Base-by-base conservation (phyloP, 2,329 filamentous ascomycete genomes). In the Botrytis pseudocinerea region DNA sequence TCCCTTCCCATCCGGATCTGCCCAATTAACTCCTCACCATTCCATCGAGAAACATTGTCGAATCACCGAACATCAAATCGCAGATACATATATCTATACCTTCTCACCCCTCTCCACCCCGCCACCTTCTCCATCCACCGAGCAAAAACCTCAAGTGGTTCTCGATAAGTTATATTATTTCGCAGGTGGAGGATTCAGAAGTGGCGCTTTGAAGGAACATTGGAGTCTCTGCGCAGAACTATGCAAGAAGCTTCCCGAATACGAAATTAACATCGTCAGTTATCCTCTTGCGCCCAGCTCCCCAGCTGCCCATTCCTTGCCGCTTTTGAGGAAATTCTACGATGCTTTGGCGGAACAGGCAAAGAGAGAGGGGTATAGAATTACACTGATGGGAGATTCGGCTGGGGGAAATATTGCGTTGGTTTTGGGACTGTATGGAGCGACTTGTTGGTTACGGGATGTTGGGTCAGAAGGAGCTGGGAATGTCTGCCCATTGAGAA, bases 401-500 rank as follows among this genome's bases (percentile, higher is more conserved):
- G n/a, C 66, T 1, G 66, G 66, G 22, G 66, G 66, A 1, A 59
- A 69, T 25, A 69, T 69, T 35, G 66, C 66, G 4, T 32, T 60
- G n/a, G 66, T 69, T 0, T 22, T 69, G 42, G 66, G 66, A 20
- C 44, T 69, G 0, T 69, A 69, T 44, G 66, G 66, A 5, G 66
- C 66, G 4, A 35, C 12, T 16, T 28, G 25, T 25, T 69, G 54
- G 54, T 38, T 69, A 10, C n/a, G 25, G 8, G 18, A 35, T 54
- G 4, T 4, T 18, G 40, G 22, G 1, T 9, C 25, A 9, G 4
- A 4, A 46, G 54, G 38, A 16, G 35, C 32, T 8, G 64, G 14
- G 8, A 54, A 14, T 6, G 44, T 18, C 4, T 76, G 74, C 66
- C 71, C 70, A 8, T 59, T 77, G 2, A 54, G 74, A 61, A 73